Base-by-base conservation (phyloP, 176 grass and related monocot species). In the Phoenix dactylifera region DNA sequence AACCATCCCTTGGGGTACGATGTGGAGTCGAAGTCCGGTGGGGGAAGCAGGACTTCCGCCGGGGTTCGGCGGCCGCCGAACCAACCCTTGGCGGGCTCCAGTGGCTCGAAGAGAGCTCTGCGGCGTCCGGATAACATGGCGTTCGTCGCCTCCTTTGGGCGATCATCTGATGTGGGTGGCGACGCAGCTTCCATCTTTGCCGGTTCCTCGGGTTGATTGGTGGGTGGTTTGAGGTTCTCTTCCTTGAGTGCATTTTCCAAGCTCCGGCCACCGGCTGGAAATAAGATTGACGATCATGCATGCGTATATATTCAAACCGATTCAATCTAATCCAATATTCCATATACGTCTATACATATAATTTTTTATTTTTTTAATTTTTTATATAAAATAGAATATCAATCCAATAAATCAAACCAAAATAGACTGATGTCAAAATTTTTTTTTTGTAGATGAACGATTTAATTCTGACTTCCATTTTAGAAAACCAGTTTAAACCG, bases 1-100 rank as follows among this genome's bases (percentile, higher is more conserved):
- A 92, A 60, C 93, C 93, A 98, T 26, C 93, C 93, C 63, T 88
- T 91, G 4, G 93, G 87, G 80, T 98, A 98, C 3, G 78, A 85
- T 0, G 84, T 55, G 1, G 78, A 66, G 59, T 98, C 84, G 50
- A 98, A 98, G 73, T 98, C 93, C 0, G 93, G 93, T n/a, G 87
- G 93, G n/a, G 93, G 93, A 23, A 98, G 81, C 24, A 96, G 60
- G 67, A 78, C 74, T 54, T 98, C 93, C 10, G 69, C 63, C 50
- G 73, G 60, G 32, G 54, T 66, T 52, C 23, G 70, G 60, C 39
- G 56, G 44, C 86, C 26, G 26, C 26, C 4, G 4, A 28, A 28
- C 26, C 26, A 28, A 28, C 26, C 72, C 54, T 84, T 84, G 52
- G 65, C 67, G 3, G 87, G 81, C 49, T 88, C 83, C 12, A 98